phyloP scores from a whole-genome alignment of 495 filamentous ascomycete genomes.

The Penicillium simplicissimum region DNA sequence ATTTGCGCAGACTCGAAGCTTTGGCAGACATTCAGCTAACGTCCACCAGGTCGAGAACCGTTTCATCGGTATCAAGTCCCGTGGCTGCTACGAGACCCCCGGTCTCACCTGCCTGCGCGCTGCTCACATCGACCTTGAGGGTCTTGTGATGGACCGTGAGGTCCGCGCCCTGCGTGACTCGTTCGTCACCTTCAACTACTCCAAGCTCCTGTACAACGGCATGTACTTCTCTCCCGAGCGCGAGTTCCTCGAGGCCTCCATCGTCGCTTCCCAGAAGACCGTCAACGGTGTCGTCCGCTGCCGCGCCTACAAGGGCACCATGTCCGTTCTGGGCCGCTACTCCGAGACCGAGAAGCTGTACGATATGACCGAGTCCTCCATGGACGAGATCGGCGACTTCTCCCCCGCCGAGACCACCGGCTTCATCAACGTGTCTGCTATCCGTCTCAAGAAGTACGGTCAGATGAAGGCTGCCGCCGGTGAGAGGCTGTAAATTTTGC shows the following conservation, averaged over 20 bases:
- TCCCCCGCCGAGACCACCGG: conserved; percentile 70
- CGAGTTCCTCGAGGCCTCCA: conserved; percentile 72
- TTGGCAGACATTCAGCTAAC: conserved; percentile 1
- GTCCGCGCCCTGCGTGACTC: conserved; percentile 83
- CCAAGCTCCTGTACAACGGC: conserved; percentile 78
- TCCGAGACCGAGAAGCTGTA: conserved; percentile 84
- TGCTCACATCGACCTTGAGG: conserved; percentile 82
- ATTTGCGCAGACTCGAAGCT: neutral
- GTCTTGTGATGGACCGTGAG: conserved; percentile 79
- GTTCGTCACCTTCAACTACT: conserved; percentile 73
- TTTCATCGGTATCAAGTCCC: conserved; percentile 82
- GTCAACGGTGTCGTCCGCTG: conserved; percentile 70
- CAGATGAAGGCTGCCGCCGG: conserved; percentile 65
- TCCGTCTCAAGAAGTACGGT: conserved; percentile 90
- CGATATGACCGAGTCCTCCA: conserved; percentile 72
- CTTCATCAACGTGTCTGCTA: conserved; percentile 81
- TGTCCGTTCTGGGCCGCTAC: conserved; percentile 72
- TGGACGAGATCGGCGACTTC: conserved; percentile 88
- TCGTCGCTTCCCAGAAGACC: conserved; percentile 71
- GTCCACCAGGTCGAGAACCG: conserved; percentile 64
- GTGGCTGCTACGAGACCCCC: conserved; percentile 89
- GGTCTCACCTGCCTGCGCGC: conserved; percentile 70
- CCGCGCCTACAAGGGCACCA: conserved; percentile 74
- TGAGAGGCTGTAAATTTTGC: conserved; percentile 33
- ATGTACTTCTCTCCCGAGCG: conserved; percentile 75